Percentiles rank a stretch among this genome's conserved stretches.
Evolutionary conservation across 345 rosid species (phyloP).

Genomic region (Corchorus capsularis): DNA sequence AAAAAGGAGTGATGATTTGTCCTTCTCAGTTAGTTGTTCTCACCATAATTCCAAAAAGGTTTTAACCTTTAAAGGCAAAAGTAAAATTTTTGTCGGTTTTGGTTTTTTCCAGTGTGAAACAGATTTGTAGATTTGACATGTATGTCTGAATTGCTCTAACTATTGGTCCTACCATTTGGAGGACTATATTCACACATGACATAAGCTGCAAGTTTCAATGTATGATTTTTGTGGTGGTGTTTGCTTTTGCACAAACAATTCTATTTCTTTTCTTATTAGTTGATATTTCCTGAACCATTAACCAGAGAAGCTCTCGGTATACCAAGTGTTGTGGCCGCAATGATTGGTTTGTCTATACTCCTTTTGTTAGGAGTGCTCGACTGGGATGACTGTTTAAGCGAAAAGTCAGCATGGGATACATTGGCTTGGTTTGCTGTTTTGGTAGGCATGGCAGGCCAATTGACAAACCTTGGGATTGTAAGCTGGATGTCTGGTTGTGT

Average conservation of each 20-base stretch:
- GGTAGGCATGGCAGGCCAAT: constrained; percentile 95
- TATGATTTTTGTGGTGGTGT: not conserved
- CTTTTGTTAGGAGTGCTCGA: constrained; percentile 88
- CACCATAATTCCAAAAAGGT: not conserved
- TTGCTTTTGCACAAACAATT: not conserved
- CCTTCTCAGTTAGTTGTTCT: not conserved
- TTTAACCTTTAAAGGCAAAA: not conserved
- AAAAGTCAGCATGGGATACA: constrained; percentile 98
- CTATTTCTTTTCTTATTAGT: constrained; percentile 2
- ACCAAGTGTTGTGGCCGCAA: constrained; percentile 95
- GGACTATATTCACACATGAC: not conserved
- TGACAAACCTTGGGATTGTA: constrained; percentile 85
- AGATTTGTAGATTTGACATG: constrained; percentile 7
- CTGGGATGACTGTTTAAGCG: constrained; percentile 95
- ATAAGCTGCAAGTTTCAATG: not conserved
- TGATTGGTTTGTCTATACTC: constrained; percentile 89
- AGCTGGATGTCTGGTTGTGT: constrained; percentile 86
- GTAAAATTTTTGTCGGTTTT: not conserved
- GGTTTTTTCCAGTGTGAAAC: not conserved
- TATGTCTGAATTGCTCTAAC: not conserved
- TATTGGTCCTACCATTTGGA: not conserved
- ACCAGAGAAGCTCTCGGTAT: constrained; percentile 80
- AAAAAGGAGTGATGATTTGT: not conserved
- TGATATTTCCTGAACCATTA: constrained; percentile 20
- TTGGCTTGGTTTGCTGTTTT: constrained; percentile 93